Conservation (phyloP, 768 basidiomycete genomes). For the Lactarius hatsudake region DNA sequence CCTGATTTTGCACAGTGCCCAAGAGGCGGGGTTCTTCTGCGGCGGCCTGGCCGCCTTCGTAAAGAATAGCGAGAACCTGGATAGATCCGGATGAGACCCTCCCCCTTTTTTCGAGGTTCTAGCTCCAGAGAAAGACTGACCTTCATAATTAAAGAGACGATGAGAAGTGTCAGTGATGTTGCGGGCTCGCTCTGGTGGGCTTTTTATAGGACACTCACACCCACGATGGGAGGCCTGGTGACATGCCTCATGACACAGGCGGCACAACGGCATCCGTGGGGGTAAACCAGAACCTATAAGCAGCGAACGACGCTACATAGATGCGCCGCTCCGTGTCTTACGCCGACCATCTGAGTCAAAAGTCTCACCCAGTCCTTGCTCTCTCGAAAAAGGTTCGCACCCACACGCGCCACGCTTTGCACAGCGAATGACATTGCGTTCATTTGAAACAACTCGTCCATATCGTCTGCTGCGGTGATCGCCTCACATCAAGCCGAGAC, state of each 20-base stretch:
- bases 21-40: slow-evolving; percentile 69
- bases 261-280: not conserved
- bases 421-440: not conserved
- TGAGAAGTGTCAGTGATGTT: not conserved
- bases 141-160: slow-evolving; percentile 1
- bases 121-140: not conserved
- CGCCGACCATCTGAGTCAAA: not conserved
- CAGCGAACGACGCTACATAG: not conserved
- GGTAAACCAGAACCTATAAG: not conserved
- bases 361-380: not conserved
- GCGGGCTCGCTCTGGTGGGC: not conserved
- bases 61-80: slow-evolving; percentile 72
- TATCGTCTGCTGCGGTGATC: not conserved
- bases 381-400: not conserved
- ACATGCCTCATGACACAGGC: slow-evolving; percentile 6
- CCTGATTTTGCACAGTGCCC: slow-evolving; percentile 80
- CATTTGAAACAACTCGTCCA: not conserved
- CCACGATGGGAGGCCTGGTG: not conserved
- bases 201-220: not conserved
- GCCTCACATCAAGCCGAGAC: not conserved
- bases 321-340: not conserved
- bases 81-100: not conserved
- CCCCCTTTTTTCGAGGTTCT: not conserved
- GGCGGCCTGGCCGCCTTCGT: slow-evolving; percentile 65
- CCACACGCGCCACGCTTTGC: not conserved